These are phyloP conservation scores for Erodium chrysanthum DNA, from an alignment of 441 rosid species.

Conservation along the genomic window DNA sequence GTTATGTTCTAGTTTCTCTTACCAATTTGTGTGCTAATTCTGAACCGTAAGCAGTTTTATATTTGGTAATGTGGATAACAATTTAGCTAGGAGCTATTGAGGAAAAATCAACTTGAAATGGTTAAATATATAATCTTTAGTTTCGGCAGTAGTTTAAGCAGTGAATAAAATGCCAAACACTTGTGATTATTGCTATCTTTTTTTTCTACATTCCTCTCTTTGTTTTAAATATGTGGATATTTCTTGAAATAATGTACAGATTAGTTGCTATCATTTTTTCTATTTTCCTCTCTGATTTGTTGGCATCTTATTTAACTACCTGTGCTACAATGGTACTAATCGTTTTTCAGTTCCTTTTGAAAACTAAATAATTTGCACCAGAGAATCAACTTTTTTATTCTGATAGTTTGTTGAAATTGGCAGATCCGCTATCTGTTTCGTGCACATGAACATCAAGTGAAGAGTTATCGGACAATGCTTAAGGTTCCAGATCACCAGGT, in stretches of 20 bases:
- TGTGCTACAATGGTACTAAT: neutral
- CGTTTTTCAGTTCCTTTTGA: neutral
- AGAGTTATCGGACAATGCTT: slow-evolving; percentile 39
- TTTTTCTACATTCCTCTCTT: neutral
- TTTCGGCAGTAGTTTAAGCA: neutral
- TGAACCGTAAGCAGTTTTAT: neutral
- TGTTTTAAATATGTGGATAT: neutral
- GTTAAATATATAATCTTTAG: neutral
- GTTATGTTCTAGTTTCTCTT: neutral
- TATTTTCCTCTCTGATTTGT: neutral
- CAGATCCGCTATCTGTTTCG: neutral
- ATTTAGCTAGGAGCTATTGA: neutral
- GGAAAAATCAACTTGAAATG: neutral
- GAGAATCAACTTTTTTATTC: neutral
- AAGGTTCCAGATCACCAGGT: slow-evolving; percentile 87
- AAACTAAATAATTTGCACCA: neutral
- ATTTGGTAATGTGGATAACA: neutral
- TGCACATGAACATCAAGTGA: neutral
- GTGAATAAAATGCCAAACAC: neutral
- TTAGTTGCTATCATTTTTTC: neutral
- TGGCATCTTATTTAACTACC: neutral
- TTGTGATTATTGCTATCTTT: neutral
- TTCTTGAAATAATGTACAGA: neutral
- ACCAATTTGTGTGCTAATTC: neutral
- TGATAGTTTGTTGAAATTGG: neutral